A percentile compares a stretch with the other conserved stretches of the same genome.
Evolutionary conservation across 768 basidiomycete genomes (phyloP).

Genomic region (Collybia sordida): DNA sequence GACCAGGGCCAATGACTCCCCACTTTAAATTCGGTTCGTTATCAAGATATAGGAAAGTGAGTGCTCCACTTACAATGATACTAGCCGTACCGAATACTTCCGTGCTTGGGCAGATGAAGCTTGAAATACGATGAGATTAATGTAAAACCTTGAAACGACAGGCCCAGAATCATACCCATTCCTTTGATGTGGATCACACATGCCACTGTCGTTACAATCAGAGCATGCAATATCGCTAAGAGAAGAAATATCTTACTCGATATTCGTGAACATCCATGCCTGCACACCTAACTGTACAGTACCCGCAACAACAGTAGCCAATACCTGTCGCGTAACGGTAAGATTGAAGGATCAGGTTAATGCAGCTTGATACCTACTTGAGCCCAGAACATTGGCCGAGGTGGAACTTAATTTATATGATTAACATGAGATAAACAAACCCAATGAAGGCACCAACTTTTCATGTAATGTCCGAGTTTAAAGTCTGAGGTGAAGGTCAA

Average conservation of each 20-base stretch:
- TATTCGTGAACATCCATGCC: conserved; percentile 61
- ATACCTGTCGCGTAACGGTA: conserved; percentile 37
- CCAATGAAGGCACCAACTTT: conserved; percentile 41
- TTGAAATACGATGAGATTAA: conserved; percentile 2
- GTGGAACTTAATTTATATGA: conserved; percentile 48
- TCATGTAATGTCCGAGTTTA: conserved; percentile 80
- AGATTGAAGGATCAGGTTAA: conserved; percentile 1
- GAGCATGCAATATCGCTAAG: conserved; percentile 1
- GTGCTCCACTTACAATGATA: conserved; percentile 46
- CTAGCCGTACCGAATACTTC: conserved; percentile 57
- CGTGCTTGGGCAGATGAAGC: conserved; percentile 52
- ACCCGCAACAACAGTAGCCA: conserved; percentile 57
- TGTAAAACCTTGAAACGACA: background rate
- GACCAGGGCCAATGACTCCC: conserved; percentile 56
- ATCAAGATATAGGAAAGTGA: background rate
- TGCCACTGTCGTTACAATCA: conserved; percentile 29
- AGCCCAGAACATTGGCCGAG: conserved; percentile 53
- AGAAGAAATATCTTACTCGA: conserved; percentile 25
- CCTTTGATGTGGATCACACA: conserved; percentile 45
- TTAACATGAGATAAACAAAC: conserved; percentile 64
- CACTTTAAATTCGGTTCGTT: conserved; percentile 17
- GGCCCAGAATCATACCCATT: conserved; percentile 30
- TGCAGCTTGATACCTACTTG: conserved; percentile 10
- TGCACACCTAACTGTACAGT: conserved; percentile 70
- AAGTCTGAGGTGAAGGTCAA: conserved; percentile 71